A percentile compares a stretch with the other conserved stretches of the same genome.
Conservation (phyloP, 225 moss, liverwort and hornwort species). For the Marchantia paleacea region DNA sequence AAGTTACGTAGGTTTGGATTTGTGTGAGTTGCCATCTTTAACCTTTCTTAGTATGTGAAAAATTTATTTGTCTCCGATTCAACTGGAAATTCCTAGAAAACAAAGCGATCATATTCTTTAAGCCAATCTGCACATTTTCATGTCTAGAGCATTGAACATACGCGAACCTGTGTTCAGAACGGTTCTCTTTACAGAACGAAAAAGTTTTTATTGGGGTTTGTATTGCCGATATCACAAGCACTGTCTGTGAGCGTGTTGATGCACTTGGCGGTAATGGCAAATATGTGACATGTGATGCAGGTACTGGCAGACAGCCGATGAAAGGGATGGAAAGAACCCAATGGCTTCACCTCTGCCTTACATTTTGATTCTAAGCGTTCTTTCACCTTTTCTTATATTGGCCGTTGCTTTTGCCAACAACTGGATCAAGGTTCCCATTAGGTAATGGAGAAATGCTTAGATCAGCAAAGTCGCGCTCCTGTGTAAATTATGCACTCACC, state of each 20-base stretch:
- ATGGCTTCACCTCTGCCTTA: slow-evolving; percentile 72
- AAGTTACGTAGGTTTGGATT: too few species aligned
- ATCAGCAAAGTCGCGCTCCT: neutral
- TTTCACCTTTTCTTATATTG: slow-evolving; percentile 74
- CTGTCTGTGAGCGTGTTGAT: neutral
- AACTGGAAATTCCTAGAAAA: neutral
- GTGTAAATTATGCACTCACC: slow-evolving; percentile 1
- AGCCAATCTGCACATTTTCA: neutral
- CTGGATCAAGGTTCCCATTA: slow-evolving; percentile 80
- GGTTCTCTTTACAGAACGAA: neutral
- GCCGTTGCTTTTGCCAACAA: slow-evolving; percentile 73
- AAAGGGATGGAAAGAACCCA: slow-evolving; percentile 89
- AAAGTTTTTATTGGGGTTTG: neutral
- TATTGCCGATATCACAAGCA: neutral
- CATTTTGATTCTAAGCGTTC: slow-evolving; percentile 53
- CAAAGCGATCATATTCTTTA: neutral
- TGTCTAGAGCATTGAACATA: neutral
- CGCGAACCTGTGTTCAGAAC: neutral
- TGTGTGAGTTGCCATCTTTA: too few species aligned
- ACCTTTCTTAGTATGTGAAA: too few species aligned
- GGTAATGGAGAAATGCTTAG: slow-evolving; percentile 16
- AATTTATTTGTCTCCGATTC: too few species aligned
- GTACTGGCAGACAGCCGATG: slow-evolving; percentile 68
- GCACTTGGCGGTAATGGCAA: neutral
- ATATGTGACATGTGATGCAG: slow-evolving; percentile 20